Evolutionary conservation across 192 early-diverging fungal genomes (phyloP).

Genomic region (Spizellomyces punctatus): DNA sequence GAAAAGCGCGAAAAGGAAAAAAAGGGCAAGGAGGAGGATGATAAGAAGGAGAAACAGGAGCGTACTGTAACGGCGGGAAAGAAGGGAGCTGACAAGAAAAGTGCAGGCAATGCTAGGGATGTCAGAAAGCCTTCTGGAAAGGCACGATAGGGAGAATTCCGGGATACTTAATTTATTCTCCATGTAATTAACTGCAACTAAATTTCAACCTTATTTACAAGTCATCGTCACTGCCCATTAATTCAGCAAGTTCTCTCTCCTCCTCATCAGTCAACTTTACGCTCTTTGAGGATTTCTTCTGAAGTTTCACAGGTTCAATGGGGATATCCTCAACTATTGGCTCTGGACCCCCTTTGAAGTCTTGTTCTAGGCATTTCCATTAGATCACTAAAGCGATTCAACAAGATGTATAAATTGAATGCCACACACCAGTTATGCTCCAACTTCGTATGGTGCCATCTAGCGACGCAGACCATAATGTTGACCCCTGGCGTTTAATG

Average conservation of each 20-base stretch:
- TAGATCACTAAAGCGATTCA: background rate
- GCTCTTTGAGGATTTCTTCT: slow-evolving; percentile 7
- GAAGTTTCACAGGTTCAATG: background rate
- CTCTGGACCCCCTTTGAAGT: background rate
- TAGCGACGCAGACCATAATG: slow-evolving; percentile 77
- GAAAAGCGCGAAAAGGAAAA: slow-evolving; percentile 9
- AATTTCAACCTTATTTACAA: slow-evolving; percentile 2
- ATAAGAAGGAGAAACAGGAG: slow-evolving; percentile 1
- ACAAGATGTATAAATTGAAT: background rate
- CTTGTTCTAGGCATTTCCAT: slow-evolving; percentile 1
- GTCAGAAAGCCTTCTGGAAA: background rate
- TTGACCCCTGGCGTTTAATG: slow-evolving; percentile 59
- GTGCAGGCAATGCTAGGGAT: slow-evolving; percentile 3
- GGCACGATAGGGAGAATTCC: background rate
- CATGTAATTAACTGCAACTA: background rate
- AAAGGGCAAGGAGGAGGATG: slow-evolving; percentile 7
- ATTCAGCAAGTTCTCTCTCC: slow-evolving; percentile 83
- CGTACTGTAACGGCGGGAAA: background rate
- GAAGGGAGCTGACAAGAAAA: slow-evolving; percentile 10
- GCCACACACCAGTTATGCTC: slow-evolving; percentile 54
- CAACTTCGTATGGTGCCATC: slow-evolving; percentile 87
- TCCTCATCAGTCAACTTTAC: slow-evolving; percentile 82
- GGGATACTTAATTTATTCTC: background rate
- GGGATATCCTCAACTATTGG: background rate
- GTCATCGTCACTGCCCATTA: slow-evolving; percentile 68